These are phyloP conservation scores for Coelastrella sp. DNA, from an alignment of 139 green algal genomes.

Conservation along the genomic window DNA sequence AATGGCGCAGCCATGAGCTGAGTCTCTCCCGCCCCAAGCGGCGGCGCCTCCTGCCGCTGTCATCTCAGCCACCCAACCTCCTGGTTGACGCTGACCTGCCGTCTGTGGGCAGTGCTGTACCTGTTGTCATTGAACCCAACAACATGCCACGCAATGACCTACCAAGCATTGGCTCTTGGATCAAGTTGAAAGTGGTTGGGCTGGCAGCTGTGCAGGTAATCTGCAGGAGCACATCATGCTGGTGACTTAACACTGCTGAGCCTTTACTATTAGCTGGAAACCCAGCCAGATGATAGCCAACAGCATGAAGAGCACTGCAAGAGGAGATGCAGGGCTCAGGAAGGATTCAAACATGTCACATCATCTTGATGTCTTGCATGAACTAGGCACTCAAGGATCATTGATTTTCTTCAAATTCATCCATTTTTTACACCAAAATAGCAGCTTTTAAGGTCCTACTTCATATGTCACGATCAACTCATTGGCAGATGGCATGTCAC, in stretches of 20 bases:
- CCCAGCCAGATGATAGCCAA: no score
- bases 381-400: no score
- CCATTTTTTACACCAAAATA: no score
- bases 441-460: no score
- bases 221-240: not conserved
- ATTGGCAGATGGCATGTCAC: no score
- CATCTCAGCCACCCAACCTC: not conserved
- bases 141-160: constrained; percentile 3
- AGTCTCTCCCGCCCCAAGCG: not conserved
- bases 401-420: no score
- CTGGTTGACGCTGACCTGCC: not conserved
- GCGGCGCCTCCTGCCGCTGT: constrained; percentile 15
- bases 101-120: constrained; percentile 18
- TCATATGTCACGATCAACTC: no score
- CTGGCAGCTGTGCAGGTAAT: constrained; percentile 18
- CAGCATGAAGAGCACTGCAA: no score
- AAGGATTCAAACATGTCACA: no score
- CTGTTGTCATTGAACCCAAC: constrained; percentile 22
- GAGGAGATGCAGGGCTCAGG: no score
- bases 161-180: constrained; percentile 15
- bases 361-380: no score
- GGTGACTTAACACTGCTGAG: not conserved
- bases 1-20: not conserved
- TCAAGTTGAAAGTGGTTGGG: constrained; percentile 39
- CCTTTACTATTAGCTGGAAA: no score